phyloP scores from a whole-genome alignment of 2,329 filamentous ascomycete genomes.

The Tolypocladium album region DNA sequence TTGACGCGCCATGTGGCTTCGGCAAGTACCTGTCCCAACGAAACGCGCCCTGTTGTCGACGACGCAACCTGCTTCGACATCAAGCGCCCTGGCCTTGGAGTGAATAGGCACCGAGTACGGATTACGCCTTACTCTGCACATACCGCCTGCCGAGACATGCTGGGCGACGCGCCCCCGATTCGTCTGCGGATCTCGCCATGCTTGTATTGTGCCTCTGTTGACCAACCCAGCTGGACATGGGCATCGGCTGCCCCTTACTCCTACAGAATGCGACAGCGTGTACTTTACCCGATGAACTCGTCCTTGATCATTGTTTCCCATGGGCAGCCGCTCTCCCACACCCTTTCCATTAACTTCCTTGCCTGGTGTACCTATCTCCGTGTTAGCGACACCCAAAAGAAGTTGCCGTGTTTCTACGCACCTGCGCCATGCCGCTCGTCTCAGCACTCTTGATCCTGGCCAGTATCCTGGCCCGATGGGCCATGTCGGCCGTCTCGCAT shows the following conservation, averaged over 20 bases:
- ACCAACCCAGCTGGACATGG: background rate
- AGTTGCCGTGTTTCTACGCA: conserved; percentile 22
- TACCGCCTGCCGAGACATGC: background rate
- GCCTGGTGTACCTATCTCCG: conserved; percentile 42
- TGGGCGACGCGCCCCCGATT: background rate
- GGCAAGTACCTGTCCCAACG: background rate
- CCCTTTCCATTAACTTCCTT: conserved; percentile 53
- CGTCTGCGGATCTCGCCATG: background rate
- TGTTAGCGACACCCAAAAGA: background rate
- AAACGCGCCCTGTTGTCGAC: too few species aligned
- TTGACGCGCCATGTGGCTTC: background rate
- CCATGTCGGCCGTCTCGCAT: conserved; percentile 52
- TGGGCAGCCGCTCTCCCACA: conserved; percentile 56
- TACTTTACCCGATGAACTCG: conserved; percentile 52
- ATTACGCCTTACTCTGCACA: too few species aligned
- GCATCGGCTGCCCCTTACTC: background rate
- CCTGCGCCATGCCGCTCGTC: conserved; percentile 67
- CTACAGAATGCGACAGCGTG: background rate
- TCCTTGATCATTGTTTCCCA: conserved; percentile 59
- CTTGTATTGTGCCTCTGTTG: background rate
- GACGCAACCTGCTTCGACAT: too few species aligned
- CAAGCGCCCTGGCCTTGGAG: too few species aligned
- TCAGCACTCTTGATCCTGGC: conserved; percentile 58
- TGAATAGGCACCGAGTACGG: too few species aligned
- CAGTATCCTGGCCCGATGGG: conserved; percentile 49